Evolutionary conservation across 345 rosid species (phyloP), one percentile per base, ranked within the genome.

Genomic region (Gossypium mustelinum): DNA sequence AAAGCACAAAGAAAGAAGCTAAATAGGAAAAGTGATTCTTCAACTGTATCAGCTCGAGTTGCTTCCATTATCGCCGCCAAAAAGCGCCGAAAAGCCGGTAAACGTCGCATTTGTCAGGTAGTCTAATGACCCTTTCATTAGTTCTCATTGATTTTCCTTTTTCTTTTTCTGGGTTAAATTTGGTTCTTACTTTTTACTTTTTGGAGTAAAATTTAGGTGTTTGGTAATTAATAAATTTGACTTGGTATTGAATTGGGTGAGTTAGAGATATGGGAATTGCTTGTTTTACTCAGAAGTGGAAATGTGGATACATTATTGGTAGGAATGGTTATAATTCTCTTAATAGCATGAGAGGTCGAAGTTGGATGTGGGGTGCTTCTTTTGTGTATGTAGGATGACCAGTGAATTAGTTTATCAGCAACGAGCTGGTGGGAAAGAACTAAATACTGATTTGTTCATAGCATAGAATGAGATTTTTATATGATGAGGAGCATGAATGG

Each of bases 1-100:
- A 92, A 88, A 78, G 43, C 73, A 9, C 84, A 43, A 44, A 76
- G 92, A 76, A 92, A 90, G 92, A 92, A 88, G 71, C 80, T 80
- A 47, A 77, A 79, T 18, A 66, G 80, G 20, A 77, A 83, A 20
- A 78, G 62, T 13, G 87, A 83, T 55, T 82, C 96, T 20, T 74
- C 92, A 1, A 80, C 75, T 2, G 94, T 94, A 3, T 85, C 94
- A 34, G 76, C 94, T 75, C 97, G 90, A 57, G 80, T 90, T 76
- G 94, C 98, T 73, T 71, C 97, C 80, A 80, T 94, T 50, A 90
- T 94, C 73, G 94, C 96, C 70, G 75, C 98, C 80, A 91, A 94
- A 84, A 93, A 95, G 61, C 94, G 96, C 67, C 98, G 99, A 73
- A 81, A 78, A 72, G 50, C 94, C 45, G 97, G 97, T 11, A 88